phyloP scores from a whole-genome alignment of 1,284 basidiomycete genomes.

The Peniophora sp. region DNA sequence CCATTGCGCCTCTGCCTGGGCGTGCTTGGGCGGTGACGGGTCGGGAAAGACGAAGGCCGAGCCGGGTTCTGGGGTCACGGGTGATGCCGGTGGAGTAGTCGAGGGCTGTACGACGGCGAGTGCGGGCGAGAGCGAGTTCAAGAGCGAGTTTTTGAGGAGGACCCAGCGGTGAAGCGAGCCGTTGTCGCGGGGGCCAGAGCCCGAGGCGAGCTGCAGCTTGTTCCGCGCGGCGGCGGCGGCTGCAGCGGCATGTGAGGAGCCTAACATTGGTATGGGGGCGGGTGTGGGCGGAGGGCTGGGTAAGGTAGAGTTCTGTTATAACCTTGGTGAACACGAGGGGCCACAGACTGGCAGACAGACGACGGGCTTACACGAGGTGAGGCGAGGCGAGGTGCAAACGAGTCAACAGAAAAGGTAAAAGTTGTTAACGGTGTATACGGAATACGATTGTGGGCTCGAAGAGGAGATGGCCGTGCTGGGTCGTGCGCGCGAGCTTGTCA shows the following conservation, averaged over 20 bases:
- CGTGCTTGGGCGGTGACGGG: slow-evolving; percentile 37
- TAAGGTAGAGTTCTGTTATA: too few species aligned
- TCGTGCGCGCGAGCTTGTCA: slow-evolving; percentile 69
- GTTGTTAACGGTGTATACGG: slow-evolving; percentile 61
- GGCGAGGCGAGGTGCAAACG: too few species aligned
- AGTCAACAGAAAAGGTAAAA: too few species aligned
- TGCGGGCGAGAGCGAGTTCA: slow-evolving; percentile 36
- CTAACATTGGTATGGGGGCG: slow-evolving; percentile 14
- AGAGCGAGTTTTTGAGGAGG: slow-evolving; percentile 74
- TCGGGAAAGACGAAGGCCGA: slow-evolving; percentile 74
- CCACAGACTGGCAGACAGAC: background rate
- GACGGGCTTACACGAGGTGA: background rate
- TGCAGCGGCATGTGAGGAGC: slow-evolving; percentile 25
- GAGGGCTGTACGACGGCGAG: slow-evolving; percentile 13
- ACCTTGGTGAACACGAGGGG: background rate
- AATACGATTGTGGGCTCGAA: slow-evolving; percentile 80
- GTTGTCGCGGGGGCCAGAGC: slow-evolving; percentile 46
- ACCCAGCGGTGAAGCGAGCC: slow-evolving; percentile 79
- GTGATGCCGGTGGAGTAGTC: slow-evolving; percentile 26
- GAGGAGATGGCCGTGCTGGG: slow-evolving; percentile 75
- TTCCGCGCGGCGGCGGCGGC: slow-evolving; percentile 54
- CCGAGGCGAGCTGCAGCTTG: slow-evolving; percentile 60
- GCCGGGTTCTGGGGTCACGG: slow-evolving; percentile 34
- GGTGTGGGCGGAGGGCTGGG: slow-evolving; percentile 9
- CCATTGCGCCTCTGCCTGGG: slow-evolving; percentile 66